Conservation (phyloP, 1,139 yeast species). For the Hemisphaericaspora subhashii region DNA sequence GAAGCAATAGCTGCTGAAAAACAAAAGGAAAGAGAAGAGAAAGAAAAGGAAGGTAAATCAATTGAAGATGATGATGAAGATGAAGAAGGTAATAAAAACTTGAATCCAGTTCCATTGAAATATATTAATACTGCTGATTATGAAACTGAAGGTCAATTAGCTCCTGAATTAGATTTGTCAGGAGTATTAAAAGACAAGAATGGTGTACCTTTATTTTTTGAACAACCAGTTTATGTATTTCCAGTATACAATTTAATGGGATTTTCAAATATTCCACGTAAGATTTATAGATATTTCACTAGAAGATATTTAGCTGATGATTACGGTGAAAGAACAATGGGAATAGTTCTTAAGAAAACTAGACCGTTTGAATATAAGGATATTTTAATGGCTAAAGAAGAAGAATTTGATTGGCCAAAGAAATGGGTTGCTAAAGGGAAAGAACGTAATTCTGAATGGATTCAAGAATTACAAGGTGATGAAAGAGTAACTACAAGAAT, state of each 20-base stretch:
- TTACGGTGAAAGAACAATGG: constrained; percentile 61
- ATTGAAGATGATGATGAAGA: constrained; percentile 12
- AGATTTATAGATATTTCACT: constrained; percentile 78
- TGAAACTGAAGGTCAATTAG: constrained; percentile 48
- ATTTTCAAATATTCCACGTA: constrained; percentile 69
- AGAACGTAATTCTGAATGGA: constrained; percentile 84
- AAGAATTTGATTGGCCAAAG: constrained; percentile 89
- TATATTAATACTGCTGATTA: constrained; percentile 62
- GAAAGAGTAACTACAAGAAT: constrained; percentile 59
- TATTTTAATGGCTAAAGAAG: constrained; percentile 55
- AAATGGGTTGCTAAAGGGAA: constrained; percentile 77
- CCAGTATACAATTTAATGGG: constrained; percentile 79
- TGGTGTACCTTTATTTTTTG: constrained; percentile 58
- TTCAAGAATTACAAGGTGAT: constrained; percentile 70
- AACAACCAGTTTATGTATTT: constrained; percentile 73
- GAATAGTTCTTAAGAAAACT: constrained; percentile 54
- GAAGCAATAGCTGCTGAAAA: constrained; percentile 23
- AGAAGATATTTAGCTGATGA: constrained; percentile 71
- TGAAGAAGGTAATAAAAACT: constrained; percentile 18
- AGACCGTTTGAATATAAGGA: constrained; percentile 62
- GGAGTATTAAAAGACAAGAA: constrained; percentile 28
- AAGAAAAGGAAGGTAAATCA: constrained; percentile 41
- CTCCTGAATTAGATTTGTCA: constrained; percentile 56
- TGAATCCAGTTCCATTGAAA: constrained; percentile 59
- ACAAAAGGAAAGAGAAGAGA: constrained; percentile 37